Evolutionary conservation across 106 monocot genomes (phyloP), one percentile per base, ranked within the genome.

Genomic region (Triglochin maritima): DNA sequence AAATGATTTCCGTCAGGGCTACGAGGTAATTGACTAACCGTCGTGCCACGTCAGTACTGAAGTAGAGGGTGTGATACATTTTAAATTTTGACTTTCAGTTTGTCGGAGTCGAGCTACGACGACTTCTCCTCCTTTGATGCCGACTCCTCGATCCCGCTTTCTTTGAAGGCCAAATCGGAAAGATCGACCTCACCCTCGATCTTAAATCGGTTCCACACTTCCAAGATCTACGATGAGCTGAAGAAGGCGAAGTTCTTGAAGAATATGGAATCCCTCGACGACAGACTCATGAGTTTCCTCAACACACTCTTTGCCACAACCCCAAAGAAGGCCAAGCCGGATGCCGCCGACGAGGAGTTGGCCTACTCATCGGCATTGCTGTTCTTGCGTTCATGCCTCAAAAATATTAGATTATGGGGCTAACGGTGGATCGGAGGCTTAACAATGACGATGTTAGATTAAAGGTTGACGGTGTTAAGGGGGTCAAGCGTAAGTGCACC

Each of bases 51-150:
- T 9, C 61, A 41, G 51, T 46, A 54, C 66, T 59, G 10, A 45
- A 16, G 17, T 56, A 57, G 57, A 46, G 55, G 54, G 63, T 63
- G 6, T 13, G 46, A 41, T 43, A 12, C 52, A 9, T 57, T 13
- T 4, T 47, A n/a, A 73, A 65, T n/a, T 41, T 72, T 83, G 57
- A 86, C 83, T 46, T 84, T 87, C 4, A 88, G 88, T 82, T 88
- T 84, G 45, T 84, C 88, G n/a, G 84, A 84, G 50, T 91, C 90
- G 14, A 87, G 90, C 80, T 91, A 78, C 80, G 84, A 86, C 7
- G 84, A 84, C 5, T 91, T 84, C 78, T 91, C 90, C 9, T 91
- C 90, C 17, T 91, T 87, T 9, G 86, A 86, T 49, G 77, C 90
- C 49, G 90, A 90, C 62, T 81, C 86, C 54, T 11, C 2, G 2